Base-by-base conservation (phyloP, 352 stramenopile species). In the Lagenidium giganteum region DNA sequence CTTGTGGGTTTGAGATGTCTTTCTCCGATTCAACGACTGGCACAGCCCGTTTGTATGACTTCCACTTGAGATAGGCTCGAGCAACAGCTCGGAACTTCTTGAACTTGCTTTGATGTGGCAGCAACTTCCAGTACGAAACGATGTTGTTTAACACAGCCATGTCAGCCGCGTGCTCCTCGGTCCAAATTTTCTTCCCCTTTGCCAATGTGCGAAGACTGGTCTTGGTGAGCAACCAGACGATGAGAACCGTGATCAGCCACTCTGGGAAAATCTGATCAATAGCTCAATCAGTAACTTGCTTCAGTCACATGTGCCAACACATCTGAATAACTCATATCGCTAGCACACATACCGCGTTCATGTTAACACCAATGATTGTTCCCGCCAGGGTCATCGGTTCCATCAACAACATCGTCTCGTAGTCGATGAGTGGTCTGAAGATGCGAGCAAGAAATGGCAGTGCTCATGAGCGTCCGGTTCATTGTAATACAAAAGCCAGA, bases 301-400 rank as follows among this genome's bases (percentile, higher is more conserved):
- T 4, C 13, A 1, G 3, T 18, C 6, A n/a, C n/a, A n/a, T n/a
- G n/a, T n/a, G n/a, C n/a, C 22, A 5, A 5, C 14, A 22, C 26
- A 13, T 8, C 23, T 14, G 35, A 21, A 7, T 37, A 8, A 17
- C n/a, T 23, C 5, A 47, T n/a, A n/a, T n/a, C n/a, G n/a, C n/a
- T n/a, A n/a, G n/a, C n/a, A n/a, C n/a, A n/a, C n/a, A n/a, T n/a
- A 77, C 70, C 4, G 75, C 77, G 58, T 90, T 93, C 67, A 93
- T 77, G 57, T 87, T 86, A 27, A 93, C 80, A 37, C 80, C 80
- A 24, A 90, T 80, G 52, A 90, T 90, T n/a, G 80, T 93, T 23
- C 80, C 77, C 0, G 80, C 80, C 7, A 93, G 67, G 16, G 80
- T 93, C 80, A 93, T 89, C 21, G 80, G 80, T 51, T 93, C 80